Base-by-base conservation (phyloP, 495 filamentous ascomycete genomes). In the Parathielavia hyrcaniae region DNA sequence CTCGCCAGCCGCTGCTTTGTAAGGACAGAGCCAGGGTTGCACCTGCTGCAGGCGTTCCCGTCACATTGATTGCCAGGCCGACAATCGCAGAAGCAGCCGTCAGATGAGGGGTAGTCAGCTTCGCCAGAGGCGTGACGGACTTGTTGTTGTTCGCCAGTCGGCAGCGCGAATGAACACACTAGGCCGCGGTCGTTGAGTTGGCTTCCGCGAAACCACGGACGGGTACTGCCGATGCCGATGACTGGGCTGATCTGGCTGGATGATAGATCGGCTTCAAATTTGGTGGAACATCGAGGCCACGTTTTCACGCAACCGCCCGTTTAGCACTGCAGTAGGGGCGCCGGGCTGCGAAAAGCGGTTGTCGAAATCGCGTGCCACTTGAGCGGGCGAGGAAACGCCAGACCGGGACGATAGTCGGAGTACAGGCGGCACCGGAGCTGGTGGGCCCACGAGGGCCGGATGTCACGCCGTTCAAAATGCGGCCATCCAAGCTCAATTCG, bases 391-490 rank as follows among this genome's bases (percentile, higher is more conserved):
- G 56, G 48, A 30, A 53, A 61, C 23, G 49, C 40, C 59, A 58
- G 55, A 41, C 48, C 26, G 6, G 26, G 26, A 30, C 44, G 59
- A 49, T 47, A 32, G 26, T 30, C 6, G 26, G 26, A 30, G 32
- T 35, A 46, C 16, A 46, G 53, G 53, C 26, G 26, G 26, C 26
- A 30, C 2, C 26, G 26, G 32, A 44, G 9, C 52, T 39, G 16
- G 50, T 32, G 22, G 44, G 50, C 55, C 46, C 50, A 43, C 43
- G 16, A 58, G 34, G 47, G 23, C 47, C 38, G 64, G 58, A 67
- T 69, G 67, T 64, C 39, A 69, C 65, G 60, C 65, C 59, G 65
- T 66, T 67, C 53, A 41, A 47, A 55, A 54, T 51, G 52, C 52
- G 32, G 32, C 36, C 34, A 49, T 20, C 56, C 50, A 39, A 20